Evolutionary conservation across 1,284 basidiomycete genomes (phyloP), one percentile per base, ranked within the genome.

Genomic region (Agroathelia rolfsii): DNA sequence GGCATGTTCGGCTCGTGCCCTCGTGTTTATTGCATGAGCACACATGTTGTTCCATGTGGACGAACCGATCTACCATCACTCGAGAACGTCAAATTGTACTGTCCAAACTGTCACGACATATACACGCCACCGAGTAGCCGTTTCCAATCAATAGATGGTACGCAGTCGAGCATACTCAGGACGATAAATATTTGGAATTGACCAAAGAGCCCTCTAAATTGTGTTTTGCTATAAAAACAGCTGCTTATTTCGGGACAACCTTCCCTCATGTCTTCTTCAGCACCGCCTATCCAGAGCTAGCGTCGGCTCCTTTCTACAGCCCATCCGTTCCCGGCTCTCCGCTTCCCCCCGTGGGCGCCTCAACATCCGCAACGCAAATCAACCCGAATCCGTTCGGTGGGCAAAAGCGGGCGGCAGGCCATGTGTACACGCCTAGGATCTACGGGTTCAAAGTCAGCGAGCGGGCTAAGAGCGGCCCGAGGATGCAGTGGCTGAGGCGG

Each of bases 241-340:
- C 92, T 37, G 94, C 95, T 12, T 99, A 96, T 64, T 99, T 99
- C 60, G 95, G 95, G 14, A 97, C 95, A 0, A 97, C 95, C 6
- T 99, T 99, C 56, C 75, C 94, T 0, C 92, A 97, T 49, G 71
- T 99, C 19, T 89, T 98, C 61, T 97, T 97, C 67, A 93, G 97
- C 54, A 92, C 86, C n/a, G n/a, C n/a, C 41, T 98, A 95, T 62
- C 83, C 88, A 20, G 87, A 92, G 54, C 72, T 90, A 19, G 76
- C 86, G 4, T 85, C 87, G 2, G 81, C 84, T 19, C 87, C 89
- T 2, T 94, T 89, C 58, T 85, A 72, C 69, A 81, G 81, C 1
- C 63, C 74, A 4, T 56, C 70, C 10, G 52, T 62, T 7, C 46
- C 58, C 5, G 55, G 61, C 7, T 66, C 74, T 1, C 69, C 76